Conservation (phyloP, 2,329 filamentous ascomycete genomes). For the Fusarium sp. region DNA sequence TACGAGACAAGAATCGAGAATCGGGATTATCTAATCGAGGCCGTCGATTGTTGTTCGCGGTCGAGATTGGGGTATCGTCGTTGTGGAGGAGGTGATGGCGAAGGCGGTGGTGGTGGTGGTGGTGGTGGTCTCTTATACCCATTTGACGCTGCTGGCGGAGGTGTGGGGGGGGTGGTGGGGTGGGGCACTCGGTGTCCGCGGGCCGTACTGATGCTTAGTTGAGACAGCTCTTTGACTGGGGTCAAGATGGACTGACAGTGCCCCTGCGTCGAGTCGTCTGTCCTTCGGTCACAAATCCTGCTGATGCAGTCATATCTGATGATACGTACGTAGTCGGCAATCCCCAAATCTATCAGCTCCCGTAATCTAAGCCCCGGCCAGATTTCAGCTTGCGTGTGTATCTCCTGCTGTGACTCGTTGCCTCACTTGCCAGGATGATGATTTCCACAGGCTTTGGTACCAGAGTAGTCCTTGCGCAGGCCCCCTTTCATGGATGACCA, state of each 20-base stretch:
- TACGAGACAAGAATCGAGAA: background rate
- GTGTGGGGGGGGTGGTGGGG: too few species aligned
- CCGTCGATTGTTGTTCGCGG: conserved; percentile 26
- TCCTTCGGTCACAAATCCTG: background rate
- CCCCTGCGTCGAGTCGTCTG: background rate
- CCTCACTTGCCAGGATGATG: background rate
- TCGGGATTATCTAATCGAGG: conserved; percentile 14
- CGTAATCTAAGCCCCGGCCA: background rate
- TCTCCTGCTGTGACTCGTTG: background rate
- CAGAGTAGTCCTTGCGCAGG: background rate
- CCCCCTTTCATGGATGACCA: background rate
- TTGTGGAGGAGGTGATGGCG: conserved; percentile 12
- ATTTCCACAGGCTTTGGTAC: background rate
- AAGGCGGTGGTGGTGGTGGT: conserved; percentile 2
- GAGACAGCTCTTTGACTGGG: background rate
- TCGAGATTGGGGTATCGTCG: conserved; percentile 11
- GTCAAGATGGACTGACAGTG: background rate
- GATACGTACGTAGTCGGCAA: background rate
- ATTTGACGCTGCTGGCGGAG: too few species aligned
- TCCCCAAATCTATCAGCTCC: background rate
- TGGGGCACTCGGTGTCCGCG: background rate
- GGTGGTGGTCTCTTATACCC: too few species aligned
- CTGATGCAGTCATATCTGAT: background rate
- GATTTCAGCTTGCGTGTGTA: background rate
- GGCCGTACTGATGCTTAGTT: background rate